A percentile compares a stretch with the other conserved stretches of the same genome.
These are phyloP conservation scores for Penicillium sp. DNA, from an alignment of 2,329 filamentous ascomycete species.

Conservation along the genomic window DNA sequence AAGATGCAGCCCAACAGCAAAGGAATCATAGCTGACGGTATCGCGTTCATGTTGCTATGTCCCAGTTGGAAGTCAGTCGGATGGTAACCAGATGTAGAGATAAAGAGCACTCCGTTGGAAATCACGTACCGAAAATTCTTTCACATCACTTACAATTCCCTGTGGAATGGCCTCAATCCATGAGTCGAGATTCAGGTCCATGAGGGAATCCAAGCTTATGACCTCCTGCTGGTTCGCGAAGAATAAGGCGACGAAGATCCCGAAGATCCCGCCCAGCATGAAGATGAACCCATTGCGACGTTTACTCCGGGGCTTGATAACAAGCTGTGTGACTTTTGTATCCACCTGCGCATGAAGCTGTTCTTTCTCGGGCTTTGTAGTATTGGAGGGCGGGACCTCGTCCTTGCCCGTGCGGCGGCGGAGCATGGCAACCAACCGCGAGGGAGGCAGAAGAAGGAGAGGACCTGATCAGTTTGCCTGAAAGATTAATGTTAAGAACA, in stretches of 20 bases:
- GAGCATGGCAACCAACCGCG: conserved; percentile 32
- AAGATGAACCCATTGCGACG: conserved; percentile 80
- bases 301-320: conserved; percentile 55
- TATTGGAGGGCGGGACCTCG: conserved; percentile 24
- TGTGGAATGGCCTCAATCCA: conserved; percentile 85
- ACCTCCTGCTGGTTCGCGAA: conserved; percentile 88
- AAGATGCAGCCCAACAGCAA: conserved; percentile 82
- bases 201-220: conserved; percentile 73
- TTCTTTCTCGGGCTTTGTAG: conserved; percentile 20
- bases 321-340: conserved; percentile 29
- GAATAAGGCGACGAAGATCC: conserved; percentile 81
- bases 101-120: conserved; percentile 2
- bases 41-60: conserved; percentile 75
- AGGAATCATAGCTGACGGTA: conserved; percentile 87
- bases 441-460: conserved; percentile 8
- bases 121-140: conserved; percentile 70
- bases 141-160: conserved; percentile 79
- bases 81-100: conserved; percentile 1
- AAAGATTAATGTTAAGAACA: neutral
- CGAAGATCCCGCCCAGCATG: conserved; percentile 81
- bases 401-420: conserved; percentile 44
- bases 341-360: conserved; percentile 19
- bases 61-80: conserved; percentile 9
- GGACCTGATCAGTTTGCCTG: conserved; percentile 5
- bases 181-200: conserved; percentile 74